Evolutionary conservation across 371 early-diverging fungal genomes (phyloP).

Genomic region (Lichtheimia ornata): DNA sequence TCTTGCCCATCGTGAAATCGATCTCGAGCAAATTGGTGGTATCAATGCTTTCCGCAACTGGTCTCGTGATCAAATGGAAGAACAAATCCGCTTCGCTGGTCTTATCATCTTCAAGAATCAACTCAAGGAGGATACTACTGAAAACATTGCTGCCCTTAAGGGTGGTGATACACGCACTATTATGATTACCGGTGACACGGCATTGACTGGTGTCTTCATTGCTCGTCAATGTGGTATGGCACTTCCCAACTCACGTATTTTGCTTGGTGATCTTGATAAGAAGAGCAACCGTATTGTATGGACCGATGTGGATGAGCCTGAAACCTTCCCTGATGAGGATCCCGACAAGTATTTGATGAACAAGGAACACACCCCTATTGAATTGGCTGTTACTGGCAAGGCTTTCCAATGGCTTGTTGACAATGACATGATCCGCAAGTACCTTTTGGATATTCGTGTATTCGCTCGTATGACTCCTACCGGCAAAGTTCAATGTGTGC

Average conservation of each 20-base stretch:
- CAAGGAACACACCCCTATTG: slow-evolving; percentile 21
- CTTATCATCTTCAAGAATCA: slow-evolving; percentile 83
- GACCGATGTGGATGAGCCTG: slow-evolving; percentile 21
- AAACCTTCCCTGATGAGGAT: slow-evolving; percentile 12
- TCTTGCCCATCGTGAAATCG: slow-evolving; percentile 53
- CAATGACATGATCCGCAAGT: slow-evolving; percentile 29
- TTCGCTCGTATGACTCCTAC: slow-evolving; percentile 82
- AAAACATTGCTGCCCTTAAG: slow-evolving; percentile 70
- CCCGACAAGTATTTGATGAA: slow-evolving; percentile 1
- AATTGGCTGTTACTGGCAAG: slow-evolving; percentile 69
- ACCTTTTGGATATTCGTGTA: slow-evolving; percentile 57
- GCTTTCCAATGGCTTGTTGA: slow-evolving; percentile 59
- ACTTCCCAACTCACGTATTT: slow-evolving; percentile 37
- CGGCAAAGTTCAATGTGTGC: slow-evolving; percentile 67
- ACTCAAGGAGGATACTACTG: slow-evolving; percentile 73
- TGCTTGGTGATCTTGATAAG: slow-evolving; percentile 62
- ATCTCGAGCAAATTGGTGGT: slow-evolving; percentile 36
- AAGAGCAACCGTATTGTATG: slow-evolving; percentile 58
- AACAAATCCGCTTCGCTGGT: slow-evolving; percentile 57
- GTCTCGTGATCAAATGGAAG: slow-evolving; percentile 66
- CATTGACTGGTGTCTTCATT: slow-evolving; percentile 74
- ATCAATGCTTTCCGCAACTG: slow-evolving; percentile 27
- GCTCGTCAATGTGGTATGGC: slow-evolving; percentile 50
- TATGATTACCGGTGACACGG: slow-evolving; percentile 95
- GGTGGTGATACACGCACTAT: slow-evolving; percentile 74